Evolutionary conservation across 106 monocot species (phyloP).

Genomic region (Dioscorea alata): DNA sequence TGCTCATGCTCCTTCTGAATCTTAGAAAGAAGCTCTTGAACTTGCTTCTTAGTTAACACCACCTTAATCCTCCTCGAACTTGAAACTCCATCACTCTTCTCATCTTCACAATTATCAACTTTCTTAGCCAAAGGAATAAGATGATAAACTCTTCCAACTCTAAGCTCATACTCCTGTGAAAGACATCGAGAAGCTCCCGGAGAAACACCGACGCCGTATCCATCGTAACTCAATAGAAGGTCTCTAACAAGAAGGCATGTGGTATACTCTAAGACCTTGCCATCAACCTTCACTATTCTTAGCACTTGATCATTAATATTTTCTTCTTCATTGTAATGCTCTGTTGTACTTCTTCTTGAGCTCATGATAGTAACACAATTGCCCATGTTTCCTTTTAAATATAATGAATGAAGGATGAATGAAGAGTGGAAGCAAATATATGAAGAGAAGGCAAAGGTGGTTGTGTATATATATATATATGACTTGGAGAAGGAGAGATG

Average conservation of each 20-base stretch:
- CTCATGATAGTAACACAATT: slow-evolving; percentile 7
- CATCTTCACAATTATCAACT: too few species aligned
- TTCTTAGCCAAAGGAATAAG: not conserved
- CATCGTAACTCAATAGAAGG: slow-evolving; percentile 2
- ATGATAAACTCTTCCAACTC: slow-evolving; percentile 9
- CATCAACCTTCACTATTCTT: slow-evolving; percentile 13
- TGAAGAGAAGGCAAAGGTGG: too few species aligned
- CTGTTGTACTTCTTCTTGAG: not conserved
- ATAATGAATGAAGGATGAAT: too few species aligned
- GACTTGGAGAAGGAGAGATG: too few species aligned
- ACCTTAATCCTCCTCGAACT: slow-evolving; percentile 14
- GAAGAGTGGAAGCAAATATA: too few species aligned
- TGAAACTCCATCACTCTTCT: not conserved
- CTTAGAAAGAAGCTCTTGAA: slow-evolving; percentile 13
- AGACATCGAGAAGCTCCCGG: not conserved
- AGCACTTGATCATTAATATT: not conserved
- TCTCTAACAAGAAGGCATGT: slow-evolving; percentile 1
- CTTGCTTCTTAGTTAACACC: slow-evolving; percentile 17
- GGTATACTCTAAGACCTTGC: slow-evolving; percentile 13
- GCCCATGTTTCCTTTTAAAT: not conserved
- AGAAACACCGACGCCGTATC: not conserved
- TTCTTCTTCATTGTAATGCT: not conserved
- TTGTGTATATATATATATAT: too few species aligned
- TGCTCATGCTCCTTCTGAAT: slow-evolving; percentile 1
- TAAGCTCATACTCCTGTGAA: slow-evolving; percentile 8